Base-by-base conservation (phyloP, 768 basidiomycete genomes). In the Boletus reticuloceps region DNA sequence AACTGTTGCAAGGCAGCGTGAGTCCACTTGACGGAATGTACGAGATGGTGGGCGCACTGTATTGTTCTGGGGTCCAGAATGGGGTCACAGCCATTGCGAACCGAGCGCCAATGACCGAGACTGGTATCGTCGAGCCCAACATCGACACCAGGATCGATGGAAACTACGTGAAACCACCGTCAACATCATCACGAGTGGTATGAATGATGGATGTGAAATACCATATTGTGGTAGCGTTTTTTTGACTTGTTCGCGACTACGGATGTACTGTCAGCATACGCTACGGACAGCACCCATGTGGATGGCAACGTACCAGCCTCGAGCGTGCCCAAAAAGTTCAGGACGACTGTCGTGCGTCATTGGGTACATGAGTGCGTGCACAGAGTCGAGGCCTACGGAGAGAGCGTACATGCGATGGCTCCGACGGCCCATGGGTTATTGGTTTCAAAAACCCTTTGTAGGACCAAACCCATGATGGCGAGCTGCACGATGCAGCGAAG, bases 21-120 rank as follows among this genome's bases (percentile, higher is more conserved):
- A 57, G 41, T 8, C n/a, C 12, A 37, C 9, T 32, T n/a, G 3
- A 22, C 10, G 13, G 34, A 22, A 13, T 14, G 20, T 31, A 25
- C 20, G 12, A 22, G 6, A 32, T 1, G 25, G 38, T 39, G 6
- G 17, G 58, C 84, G 40, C 56, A 89, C 91, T 86, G 62, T 85
- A 94, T 65, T 91, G 88, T 37, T 84, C 83, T 0, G 93, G 91
- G 25, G 75, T 80, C 93, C 94, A 94, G 69, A 94, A 91, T 3
- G 90, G 90, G 0, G 80, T 67, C 14, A 86, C 75, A 0, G 79
- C 76, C 88, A 94, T 93, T 3, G 91, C 88, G 60, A 81, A 92
- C 7, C 80, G 79, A 1, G 82, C 78, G 0, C 91, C 91, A 12
- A 93, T 72, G 52, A 94, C 80, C 1, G 91, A 88, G 25, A 91